Base-by-base conservation (phyloP, 2,329 filamentous ascomycete species). In the Thielaviopsis populi region DNA sequence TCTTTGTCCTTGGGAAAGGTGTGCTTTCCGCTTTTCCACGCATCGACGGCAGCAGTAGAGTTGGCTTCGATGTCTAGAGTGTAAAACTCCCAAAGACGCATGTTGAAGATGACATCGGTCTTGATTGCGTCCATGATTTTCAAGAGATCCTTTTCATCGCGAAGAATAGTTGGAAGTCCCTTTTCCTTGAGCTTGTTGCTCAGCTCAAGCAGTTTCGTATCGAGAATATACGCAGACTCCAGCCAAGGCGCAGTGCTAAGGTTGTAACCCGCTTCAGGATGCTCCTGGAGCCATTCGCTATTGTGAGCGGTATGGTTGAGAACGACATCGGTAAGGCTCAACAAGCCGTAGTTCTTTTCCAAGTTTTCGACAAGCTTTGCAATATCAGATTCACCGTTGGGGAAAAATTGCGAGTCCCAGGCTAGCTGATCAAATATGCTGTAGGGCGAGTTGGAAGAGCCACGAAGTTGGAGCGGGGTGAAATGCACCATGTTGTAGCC, bases 401-500 rank as follows among this genome's bases (percentile, higher is more conserved):
- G 90, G 70, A 99, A 99, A 70, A 86, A 83, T 8, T 77, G 76
- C 4, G 86, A 82, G 72, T 99, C 95, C 79, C 95, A 99, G 54
- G 80, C 80, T 24, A 95, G 80, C 76, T 99, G 95, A 70, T 99
- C 89, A 73, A 88, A 96, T 70, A 99, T 83, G 73, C 94, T 99
- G 78, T 97, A 99, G 0, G 94, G 94, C 1, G 94, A 99, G 72
- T 99, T 96, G 62, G 94, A 99, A 54, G 79, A 81, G 65, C 94
- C 94, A 66, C 94, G 85, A 65, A 87, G 80, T 79, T 95, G 94
- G 68, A 99, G 78, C 10, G 94, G 94, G 1, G 94, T 96, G 74
- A 99, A 99, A 74, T 99, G 94, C 66, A 99, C 85, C 91, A 97
- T 96, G 76, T 99, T 99, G 80, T 99, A 99, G 56, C 91, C 91